Base-by-base conservation (phyloP, 129 eudicot species). In the Erigeron canadensis region DNA sequence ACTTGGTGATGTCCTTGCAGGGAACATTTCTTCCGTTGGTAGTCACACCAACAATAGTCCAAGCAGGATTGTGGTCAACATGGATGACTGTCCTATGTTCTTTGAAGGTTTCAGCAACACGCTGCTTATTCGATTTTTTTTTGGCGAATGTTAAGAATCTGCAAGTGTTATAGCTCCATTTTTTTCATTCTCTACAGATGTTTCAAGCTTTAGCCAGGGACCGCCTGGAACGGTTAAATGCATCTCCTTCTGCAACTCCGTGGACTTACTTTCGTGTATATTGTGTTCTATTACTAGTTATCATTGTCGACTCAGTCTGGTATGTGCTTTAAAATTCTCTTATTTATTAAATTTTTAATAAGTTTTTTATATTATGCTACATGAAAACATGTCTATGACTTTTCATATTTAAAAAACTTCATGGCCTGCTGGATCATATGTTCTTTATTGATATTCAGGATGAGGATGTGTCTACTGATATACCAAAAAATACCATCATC, bases 181-280 rank as follows among this genome's bases (percentile, higher is more conserved):
- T 39, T 19, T 42, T 48, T 22, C 7, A 40, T 65, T 46, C 58
- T 80, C 41, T 70, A 61, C 76, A 89, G 98, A 94, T 94, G 98
- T 94, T 94, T 81, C 98, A 94, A 89, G 96, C 96, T 59, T 84
- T 94, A 77, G 95, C 96, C 65, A 87, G 93, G 80, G 98, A 94
- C 58, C 88, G 98, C 63, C 98, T 93, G 69, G 96, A 93, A 65
- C 91, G 95, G 19, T 60, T 93, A 78, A 93, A 93, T 82, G 95
- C 96, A 63, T 93, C 98, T 85, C 98, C 98, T 73, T 84, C 96
- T 56, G 96, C 86, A 67, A 89, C 98, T 72, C 98, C 96, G 13
- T 78, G 87, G 95, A 83, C 95, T 60, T 92, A 92, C 83, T 89
- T 89, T 63, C 98, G 98, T 60, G 98, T 87, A 77, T 93, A 89